Evolutionary conservation across 176 grass and related monocot species (phyloP).

Genomic region (Panicum miliaceum): DNA sequence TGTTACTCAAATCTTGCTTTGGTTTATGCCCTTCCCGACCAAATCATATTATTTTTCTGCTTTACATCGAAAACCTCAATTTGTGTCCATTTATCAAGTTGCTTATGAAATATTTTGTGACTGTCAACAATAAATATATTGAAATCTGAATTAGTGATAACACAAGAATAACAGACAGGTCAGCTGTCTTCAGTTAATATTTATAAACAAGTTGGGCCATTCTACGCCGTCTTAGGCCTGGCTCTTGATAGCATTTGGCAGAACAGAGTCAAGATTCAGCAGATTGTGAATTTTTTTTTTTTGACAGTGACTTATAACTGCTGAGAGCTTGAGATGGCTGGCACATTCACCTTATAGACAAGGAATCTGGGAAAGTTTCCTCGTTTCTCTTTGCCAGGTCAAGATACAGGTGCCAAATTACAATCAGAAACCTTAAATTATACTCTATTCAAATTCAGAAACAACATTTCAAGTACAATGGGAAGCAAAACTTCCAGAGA

Average conservation of each 20-base stretch:
- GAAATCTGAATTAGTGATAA: neutral
- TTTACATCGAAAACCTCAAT: neutral
- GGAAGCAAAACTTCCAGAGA: conserved; percentile 34
- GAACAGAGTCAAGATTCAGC: conserved; percentile 1
- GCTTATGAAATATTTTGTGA: neutral
- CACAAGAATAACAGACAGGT: neutral
- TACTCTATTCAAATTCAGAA: conserved; percentile 27
- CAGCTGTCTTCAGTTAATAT: neutral
- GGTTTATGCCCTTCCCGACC: neutral
- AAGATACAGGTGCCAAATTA: conserved; percentile 17
- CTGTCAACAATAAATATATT: conserved; percentile 24
- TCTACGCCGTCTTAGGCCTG: neutral
- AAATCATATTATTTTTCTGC: neutral
- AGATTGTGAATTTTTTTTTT: neutral
- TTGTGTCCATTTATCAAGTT: neutral
- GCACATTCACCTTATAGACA: conserved; percentile 13
- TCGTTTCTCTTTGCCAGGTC: neutral
- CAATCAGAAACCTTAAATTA: conserved; percentile 21
- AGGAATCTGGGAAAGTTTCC: neutral
- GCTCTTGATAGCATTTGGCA: neutral
- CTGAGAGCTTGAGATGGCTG: neutral
- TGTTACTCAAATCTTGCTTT: conserved; percentile 25
- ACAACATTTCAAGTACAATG: conserved; percentile 21
- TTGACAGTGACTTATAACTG: neutral
- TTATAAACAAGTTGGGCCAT: neutral